Evolutionary conservation across 2,329 filamentous ascomycete genomes (phyloP).

Genomic region (Aspergillus nomiae): DNA sequence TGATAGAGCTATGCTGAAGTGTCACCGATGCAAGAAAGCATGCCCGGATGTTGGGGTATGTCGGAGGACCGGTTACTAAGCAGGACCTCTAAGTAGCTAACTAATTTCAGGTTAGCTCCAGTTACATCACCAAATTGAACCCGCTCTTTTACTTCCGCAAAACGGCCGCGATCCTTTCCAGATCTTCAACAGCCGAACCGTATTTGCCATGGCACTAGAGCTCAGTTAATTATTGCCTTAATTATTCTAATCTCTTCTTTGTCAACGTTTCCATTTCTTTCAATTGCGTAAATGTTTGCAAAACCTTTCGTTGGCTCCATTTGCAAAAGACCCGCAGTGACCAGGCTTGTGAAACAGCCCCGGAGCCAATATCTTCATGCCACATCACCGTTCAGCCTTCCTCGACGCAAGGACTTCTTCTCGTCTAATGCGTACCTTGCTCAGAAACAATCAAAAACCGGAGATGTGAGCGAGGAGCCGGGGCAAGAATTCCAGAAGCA

Average conservation of each 20-base stretch:
- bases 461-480: slow-evolving; percentile 18
- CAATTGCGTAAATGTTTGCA: slow-evolving; percentile 31
- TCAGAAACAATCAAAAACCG: slow-evolving; percentile 32
- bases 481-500: slow-evolving; percentile 32
- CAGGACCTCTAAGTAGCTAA: neutral
- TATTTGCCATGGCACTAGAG: neutral
- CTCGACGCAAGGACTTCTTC: slow-evolving; percentile 65
- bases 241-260: neutral
- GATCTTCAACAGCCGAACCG: neutral
- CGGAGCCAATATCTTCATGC: slow-evolving; percentile 39
- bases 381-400: slow-evolving; percentile 35
- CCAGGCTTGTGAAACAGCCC: slow-evolving; percentile 28
- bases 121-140: neutral
- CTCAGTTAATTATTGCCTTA: neutral
- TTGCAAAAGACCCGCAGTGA: slow-evolving; percentile 32
- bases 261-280: too few relatives aligned
- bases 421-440: slow-evolving; percentile 64
- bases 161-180: neutral
- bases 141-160: neutral
- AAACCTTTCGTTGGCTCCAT: slow-evolving; percentile 32
- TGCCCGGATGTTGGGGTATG: slow-evolving; percentile 2
- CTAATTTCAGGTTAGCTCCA: neutral
- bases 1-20: slow-evolving; percentile 4
- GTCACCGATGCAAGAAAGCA: neutral
- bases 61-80: slow-evolving; percentile 16